phyloP scores from a whole-genome alignment of 371 early-diverging fungal species.

The Caulochytrium protostelioides region DNA sequence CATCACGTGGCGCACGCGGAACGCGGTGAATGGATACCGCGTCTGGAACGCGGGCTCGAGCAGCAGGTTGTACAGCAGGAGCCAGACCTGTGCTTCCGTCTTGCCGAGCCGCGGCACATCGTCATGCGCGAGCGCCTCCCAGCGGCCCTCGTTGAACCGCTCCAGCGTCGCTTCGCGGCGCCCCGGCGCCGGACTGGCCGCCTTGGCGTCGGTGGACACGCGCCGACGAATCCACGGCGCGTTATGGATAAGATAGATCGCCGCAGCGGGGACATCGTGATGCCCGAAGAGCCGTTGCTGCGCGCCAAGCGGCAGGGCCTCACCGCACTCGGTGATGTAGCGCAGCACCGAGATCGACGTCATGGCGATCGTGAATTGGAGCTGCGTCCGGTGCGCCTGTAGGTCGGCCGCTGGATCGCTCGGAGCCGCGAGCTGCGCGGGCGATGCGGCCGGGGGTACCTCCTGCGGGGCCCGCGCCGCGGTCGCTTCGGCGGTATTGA shows the following conservation, averaged over 20 bases:
- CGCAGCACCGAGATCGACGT: conserved; percentile 10
- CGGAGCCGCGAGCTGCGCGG: too few species aligned
- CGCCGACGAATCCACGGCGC: conserved; percentile 15
- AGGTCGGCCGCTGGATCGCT: too few species aligned
- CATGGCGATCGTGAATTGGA: conserved; percentile 11
- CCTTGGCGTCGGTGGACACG: neutral
- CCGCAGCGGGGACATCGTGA: conserved; percentile 6
- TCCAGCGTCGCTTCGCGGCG: conserved; percentile 1
- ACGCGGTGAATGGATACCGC: conserved; percentile 11
- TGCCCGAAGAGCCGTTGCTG: conserved; percentile 11
- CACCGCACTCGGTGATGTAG: conserved; percentile 2
- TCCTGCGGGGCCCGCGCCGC: too few species aligned
- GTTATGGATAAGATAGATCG: conserved; percentile 8
- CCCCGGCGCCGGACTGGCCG: neutral
- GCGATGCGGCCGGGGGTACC: too few species aligned
- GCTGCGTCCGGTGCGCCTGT: conserved; percentile 5
- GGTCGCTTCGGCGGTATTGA: too few species aligned
- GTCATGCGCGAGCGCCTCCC: conserved; percentile 12
- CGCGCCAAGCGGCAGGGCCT: conserved; percentile 11
- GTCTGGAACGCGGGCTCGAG: conserved; percentile 18
- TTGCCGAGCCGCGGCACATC: conserved; percentile 11
- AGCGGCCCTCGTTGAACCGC: conserved; percentile 12
- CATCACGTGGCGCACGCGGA: conserved; percentile 1
- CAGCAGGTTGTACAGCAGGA: conserved; percentile 20
- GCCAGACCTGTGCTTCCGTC: conserved; percentile 25